A percentile compares a stretch with the other conserved stretches of the same genome.
Conservation (phyloP, 1,139 yeast species). For the Geotrichum aggregatum region DNA sequence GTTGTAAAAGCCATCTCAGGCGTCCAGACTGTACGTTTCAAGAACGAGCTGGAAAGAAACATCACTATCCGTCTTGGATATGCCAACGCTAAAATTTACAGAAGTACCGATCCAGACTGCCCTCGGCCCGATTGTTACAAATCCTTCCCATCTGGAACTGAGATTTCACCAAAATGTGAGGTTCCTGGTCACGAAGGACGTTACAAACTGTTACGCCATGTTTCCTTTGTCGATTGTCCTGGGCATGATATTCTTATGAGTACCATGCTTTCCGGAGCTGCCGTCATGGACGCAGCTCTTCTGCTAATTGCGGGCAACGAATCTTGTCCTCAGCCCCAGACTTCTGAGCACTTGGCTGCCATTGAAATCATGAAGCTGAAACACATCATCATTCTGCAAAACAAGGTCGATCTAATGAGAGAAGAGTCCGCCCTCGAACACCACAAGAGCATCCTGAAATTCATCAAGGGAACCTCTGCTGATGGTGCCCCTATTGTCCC, state of each 20-base stretch:
- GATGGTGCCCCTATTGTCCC: slow-evolving; percentile 99
- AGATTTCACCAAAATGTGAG: slow-evolving; percentile 87
- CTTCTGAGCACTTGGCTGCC: slow-evolving; percentile 98
- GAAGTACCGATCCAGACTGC: slow-evolving; percentile 79
- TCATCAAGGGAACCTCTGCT: slow-evolving; percentile 96
- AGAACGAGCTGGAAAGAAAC: slow-evolving; percentile 97
- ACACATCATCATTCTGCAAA: slow-evolving; percentile 93
- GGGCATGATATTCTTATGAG: slow-evolving; percentile 99
- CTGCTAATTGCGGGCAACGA: slow-evolving; percentile 96
- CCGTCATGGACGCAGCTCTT: slow-evolving; percentile 99
- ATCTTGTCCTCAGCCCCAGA: slow-evolving; percentile 99
- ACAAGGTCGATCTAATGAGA: slow-evolving; percentile 97
- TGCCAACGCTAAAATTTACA: slow-evolving; percentile 97
- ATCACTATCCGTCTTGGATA: slow-evolving; percentile 97
- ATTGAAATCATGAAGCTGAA: slow-evolving; percentile 98
- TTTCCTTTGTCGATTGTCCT: slow-evolving; percentile 91
- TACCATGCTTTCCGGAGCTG: slow-evolving; percentile 99
- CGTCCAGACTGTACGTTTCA: slow-evolving; percentile 97
- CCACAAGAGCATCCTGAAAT: slow-evolving; percentile 83
- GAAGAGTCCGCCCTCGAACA: slow-evolving; percentile 96
- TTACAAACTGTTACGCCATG: slow-evolving; percentile 88
- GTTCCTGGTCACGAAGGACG: slow-evolving; percentile 75
- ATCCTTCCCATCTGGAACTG: slow-evolving; percentile 91
- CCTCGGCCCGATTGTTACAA: slow-evolving; percentile 94
- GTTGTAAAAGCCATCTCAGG: slow-evolving; percentile 99